Conservation (phyloP, 805 yeast species). For the Yarrowia yakushimensis region DNA sequence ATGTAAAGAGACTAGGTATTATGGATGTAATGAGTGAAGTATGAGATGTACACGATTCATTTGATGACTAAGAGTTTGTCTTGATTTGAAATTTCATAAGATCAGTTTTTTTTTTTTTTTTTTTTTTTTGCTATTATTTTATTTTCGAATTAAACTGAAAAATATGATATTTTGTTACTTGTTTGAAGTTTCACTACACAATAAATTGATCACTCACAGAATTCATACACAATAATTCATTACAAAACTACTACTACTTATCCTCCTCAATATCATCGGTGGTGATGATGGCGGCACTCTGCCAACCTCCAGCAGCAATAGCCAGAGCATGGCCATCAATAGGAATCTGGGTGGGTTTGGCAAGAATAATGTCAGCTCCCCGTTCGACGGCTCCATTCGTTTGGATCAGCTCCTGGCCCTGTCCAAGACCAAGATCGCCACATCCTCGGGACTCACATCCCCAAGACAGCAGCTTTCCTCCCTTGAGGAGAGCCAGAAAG, state of each 20-base stretch:
- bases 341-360: slow-evolving; percentile 44
- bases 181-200: too few species aligned
- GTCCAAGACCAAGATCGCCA: slow-evolving; percentile 72
- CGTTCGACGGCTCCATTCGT: slow-evolving; percentile 20
- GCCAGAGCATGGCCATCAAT: slow-evolving; percentile 46
- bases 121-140: too few species aligned
- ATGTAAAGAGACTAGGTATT: too few species aligned
- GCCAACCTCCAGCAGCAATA: slow-evolving; percentile 78
- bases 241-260: background rate
- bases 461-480: slow-evolving; percentile 62
- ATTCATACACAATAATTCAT: too few species aligned
- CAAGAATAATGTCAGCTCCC: slow-evolving; percentile 31
- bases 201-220: too few species aligned
- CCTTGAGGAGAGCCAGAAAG: slow-evolving; percentile 53
- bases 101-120: too few species aligned
- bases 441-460: slow-evolving; percentile 59
- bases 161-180: too few species aligned
- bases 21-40: too few species aligned
- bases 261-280: slow-evolving; percentile 3
- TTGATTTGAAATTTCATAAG: too few species aligned
- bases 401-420: slow-evolving; percentile 27
- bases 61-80: too few species aligned
- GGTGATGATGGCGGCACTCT: slow-evolving; percentile 55
- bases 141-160: too few species aligned
- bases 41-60: too few species aligned